Evolutionary conservation across 257 asterid species (phyloP), one percentile per base, ranked within the genome.

Genomic region (Scutellaria baicalensis): DNA sequence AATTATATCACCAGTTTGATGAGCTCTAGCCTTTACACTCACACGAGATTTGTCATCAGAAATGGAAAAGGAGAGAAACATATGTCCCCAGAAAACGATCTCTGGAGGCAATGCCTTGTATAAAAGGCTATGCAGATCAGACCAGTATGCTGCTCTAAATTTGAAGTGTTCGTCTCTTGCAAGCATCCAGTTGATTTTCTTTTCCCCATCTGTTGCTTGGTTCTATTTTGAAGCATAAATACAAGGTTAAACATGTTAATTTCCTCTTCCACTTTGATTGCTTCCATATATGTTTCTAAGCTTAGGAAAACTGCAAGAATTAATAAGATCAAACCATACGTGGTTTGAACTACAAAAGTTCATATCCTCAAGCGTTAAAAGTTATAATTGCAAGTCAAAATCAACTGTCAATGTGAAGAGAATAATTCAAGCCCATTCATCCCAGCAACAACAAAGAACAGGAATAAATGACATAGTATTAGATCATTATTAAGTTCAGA

Each of bases 101-200:
- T 71, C 81, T 16, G 69, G 66, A 9, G 93, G 96, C 55, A 93
- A 78, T 39, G 92, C 81, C 38, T 74, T 70, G 77, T 84, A 85
- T 1, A 93, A 70, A 75, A 88, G 89, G 76, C 78, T 76, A 70
- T 83, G 85, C 55, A 89, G 85, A 77, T 89, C 96, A 66, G 96
- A 80, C 96, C 98, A 89, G 69, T 79, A 75, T 38, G 90, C 87
- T 52, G 98, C 98, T 80, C 88, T 82, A 63, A 87, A 89, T 61
- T 92, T 89, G 80, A 82, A 89, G 74, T 70, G 71, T 83, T 85
- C 90, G 55, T 92, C 96, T 78, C 92, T 89, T 17, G 87, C 49
- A 23, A 87, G 86, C 12, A 66, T 75, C 73, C 86, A 5, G 79
- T 76, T 83, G 63, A 38, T 75, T 72, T 84, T 89, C 80, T 79